Evolutionary conservation across 148 eudicot species (phyloP).

Genomic region (Dysphania ambrosioides): DNA sequence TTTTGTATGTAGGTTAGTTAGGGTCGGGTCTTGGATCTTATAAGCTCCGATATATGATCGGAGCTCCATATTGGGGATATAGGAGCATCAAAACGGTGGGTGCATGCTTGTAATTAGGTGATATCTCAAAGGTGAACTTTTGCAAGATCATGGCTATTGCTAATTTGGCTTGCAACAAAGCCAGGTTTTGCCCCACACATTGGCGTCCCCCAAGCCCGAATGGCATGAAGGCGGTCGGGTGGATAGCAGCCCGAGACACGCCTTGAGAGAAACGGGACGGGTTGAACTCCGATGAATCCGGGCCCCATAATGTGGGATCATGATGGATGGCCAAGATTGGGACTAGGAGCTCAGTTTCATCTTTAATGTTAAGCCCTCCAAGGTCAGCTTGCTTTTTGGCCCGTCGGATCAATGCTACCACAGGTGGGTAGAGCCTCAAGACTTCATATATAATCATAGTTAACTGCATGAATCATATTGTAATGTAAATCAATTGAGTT

Average conservation of each 20-base stretch:
- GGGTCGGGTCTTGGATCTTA: conserved; percentile 17
- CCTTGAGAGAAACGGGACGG: conserved; percentile 52
- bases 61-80: conserved; percentile 57
- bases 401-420: conserved; percentile 49
- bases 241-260: conserved; percentile 38
- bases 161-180: conserved; percentile 50
- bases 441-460: conserved; percentile 55
- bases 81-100: conserved; percentile 56
- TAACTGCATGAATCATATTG: conserved; percentile 32
- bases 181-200: conserved; percentile 60
- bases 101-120: conserved; percentile 56
- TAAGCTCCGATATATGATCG: conserved; percentile 41
- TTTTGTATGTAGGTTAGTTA: conserved; percentile 8
- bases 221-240: conserved; percentile 54
- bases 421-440: conserved; percentile 52
- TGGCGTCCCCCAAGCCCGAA: conserved; percentile 56
- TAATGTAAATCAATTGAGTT: neutral
- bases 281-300: conserved; percentile 48
- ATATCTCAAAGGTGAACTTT: conserved; percentile 49
- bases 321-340: conserved; percentile 65
- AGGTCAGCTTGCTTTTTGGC: conserved; percentile 39
- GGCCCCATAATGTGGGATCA: conserved; percentile 51
- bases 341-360: conserved; percentile 45
- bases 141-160: conserved; percentile 60
- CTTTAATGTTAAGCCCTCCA: conserved; percentile 40